Percentiles rank a stretch among this genome's conserved stretches.
phyloP scores from a whole-genome alignment of 305 asterid species.

The Solanum chacoense region DNA sequence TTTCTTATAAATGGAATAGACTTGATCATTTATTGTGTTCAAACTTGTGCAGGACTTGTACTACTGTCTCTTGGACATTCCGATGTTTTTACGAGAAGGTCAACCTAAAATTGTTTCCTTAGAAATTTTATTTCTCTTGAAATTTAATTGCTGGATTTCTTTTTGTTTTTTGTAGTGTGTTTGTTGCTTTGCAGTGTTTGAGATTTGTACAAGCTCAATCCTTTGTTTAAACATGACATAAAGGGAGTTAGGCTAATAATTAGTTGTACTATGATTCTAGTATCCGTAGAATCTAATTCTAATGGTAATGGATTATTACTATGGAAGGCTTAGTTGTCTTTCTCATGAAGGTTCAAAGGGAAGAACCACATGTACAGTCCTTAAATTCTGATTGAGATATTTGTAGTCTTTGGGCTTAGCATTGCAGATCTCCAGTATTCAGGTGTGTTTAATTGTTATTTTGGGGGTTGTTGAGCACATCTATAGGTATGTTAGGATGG shows the following conservation, averaged over 20 bases:
- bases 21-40: neutral
- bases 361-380: neutral
- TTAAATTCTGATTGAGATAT: neutral
- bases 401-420: neutral
- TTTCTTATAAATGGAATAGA: neutral
- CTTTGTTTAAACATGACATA: neutral
- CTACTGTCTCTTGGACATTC: constrained; percentile 96
- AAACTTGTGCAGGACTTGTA: constrained; percentile 66
- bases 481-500: neutral
- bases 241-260: neutral
- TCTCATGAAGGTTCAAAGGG: neutral
- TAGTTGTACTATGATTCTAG: neutral
- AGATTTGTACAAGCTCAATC: neutral
- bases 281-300: neutral
- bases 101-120: constrained; percentile 13
- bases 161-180: neutral
- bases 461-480: neutral
- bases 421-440: neutral
- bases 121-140: constrained; percentile 1
- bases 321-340: neutral
- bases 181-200: neutral
- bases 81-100: constrained; percentile 98
- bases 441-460: neutral
- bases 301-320: neutral
- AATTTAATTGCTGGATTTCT: neutral